Conservation (phyloP, 106 monocot genomes). For the Dioscorea dumetorum region DNA sequence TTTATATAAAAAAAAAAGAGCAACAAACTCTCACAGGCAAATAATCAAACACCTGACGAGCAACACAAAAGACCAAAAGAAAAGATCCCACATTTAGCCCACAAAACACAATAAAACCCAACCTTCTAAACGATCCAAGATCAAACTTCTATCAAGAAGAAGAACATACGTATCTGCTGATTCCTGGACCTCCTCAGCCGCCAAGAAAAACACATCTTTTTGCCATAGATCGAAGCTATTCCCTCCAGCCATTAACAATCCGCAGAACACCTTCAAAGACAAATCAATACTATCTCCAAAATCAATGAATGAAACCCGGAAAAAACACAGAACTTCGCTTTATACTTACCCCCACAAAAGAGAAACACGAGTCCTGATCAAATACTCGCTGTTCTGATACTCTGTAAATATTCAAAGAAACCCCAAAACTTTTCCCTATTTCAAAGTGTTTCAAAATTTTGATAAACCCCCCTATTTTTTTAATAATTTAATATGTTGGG, state of each 20-base stretch:
- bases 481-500: no score
- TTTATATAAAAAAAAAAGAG: no score
- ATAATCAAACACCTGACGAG: constrained; percentile 10
- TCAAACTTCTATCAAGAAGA: background rate
- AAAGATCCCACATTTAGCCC: background rate
- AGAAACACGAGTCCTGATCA: background rate
- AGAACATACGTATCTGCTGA: constrained; percentile 55
- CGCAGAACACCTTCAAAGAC: background rate
- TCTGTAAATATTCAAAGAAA: no score
- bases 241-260: constrained; percentile 25
- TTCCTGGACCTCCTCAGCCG: constrained; percentile 86
- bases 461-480: no score
- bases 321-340: background rate
- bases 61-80: background rate
- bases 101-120: constrained; percentile 3
- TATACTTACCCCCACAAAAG: background rate
- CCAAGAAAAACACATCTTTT: constrained; percentile 78
- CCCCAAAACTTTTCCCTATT: no score
- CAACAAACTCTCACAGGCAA: constrained; percentile 8
- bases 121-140: background rate
- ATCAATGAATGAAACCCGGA: no score
- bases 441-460: no score
- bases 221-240: constrained; percentile 71
- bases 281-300: background rate
- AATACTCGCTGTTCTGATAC: no score